phyloP scores from a whole-genome alignment of 2,329 filamentous ascomycete species.

The Cadophora sp. region DNA sequence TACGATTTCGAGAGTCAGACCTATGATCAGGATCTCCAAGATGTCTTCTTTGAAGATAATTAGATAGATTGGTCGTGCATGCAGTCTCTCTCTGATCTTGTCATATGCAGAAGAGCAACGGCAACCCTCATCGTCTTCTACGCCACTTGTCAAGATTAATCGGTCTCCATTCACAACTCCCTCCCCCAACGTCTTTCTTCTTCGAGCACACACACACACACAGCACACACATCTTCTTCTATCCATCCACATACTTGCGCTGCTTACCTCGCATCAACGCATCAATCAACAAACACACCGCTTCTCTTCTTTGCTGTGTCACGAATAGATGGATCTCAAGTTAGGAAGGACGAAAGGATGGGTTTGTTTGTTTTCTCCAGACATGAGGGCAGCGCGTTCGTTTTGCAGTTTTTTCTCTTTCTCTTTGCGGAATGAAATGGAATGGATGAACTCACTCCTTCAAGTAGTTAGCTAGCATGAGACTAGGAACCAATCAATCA shows the following conservation, averaged over 20 bases:
- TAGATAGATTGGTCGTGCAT: neutral
- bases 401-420: too few species aligned
- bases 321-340: too few species aligned
- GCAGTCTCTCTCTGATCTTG: neutral
- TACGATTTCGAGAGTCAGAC: neutral
- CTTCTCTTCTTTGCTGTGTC: conserved; percentile 11
- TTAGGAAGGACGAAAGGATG: too few species aligned
- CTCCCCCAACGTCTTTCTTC: neutral
- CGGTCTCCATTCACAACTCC: neutral
- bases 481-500: too few species aligned
- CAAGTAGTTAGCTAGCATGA: too few species aligned
- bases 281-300: too few species aligned
- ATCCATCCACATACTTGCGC: neutral
- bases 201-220: neutral
- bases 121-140: neutral
- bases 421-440: too few species aligned
- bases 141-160: neutral
- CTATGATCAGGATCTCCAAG: neutral
- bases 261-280: neutral
- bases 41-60: neutral
- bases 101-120: neutral
- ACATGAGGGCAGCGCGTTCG: too few species aligned
- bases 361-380: too few species aligned
- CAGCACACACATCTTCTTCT: too few species aligned
- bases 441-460: too few species aligned